Conservation (phyloP, 306 rosid species). For the Vicia sativa region DNA sequence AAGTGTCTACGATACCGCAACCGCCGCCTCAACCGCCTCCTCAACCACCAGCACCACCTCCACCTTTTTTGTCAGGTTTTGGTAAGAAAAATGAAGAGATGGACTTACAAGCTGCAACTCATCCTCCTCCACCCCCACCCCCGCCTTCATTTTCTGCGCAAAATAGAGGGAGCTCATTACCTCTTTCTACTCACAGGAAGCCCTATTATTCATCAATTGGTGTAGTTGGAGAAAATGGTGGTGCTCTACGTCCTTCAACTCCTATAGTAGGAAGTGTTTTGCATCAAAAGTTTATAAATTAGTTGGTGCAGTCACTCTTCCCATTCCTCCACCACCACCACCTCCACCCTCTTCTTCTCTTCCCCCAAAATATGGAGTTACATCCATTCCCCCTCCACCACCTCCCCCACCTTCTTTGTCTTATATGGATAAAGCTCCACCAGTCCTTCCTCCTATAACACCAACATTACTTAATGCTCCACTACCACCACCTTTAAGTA, state of each 20-base stretch:
- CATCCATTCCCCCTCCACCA: conserved; percentile 7
- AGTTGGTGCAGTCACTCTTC: conserved; percentile 27
- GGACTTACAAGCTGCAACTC: conserved; percentile 19
- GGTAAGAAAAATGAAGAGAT: conserved; percentile 23
- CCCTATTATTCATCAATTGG: conserved; percentile 39
- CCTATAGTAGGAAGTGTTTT: conserved; percentile 23
- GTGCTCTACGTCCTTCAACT: conserved; percentile 33
- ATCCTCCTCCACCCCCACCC: conserved; percentile 41
- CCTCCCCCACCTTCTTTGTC: conserved; percentile 24
- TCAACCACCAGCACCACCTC: conserved; percentile 29
- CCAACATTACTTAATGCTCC: conserved; percentile 33
- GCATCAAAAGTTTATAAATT: conserved; percentile 34
- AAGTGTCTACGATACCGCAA: conserved; percentile 31
- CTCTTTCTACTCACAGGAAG: conserved; percentile 44
- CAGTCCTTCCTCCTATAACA: conserved; percentile 35
- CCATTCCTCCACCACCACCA: conserved; percentile 9
- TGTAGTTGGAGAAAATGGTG: conserved; percentile 19
- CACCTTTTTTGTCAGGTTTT: conserved; percentile 18
- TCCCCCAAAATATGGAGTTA: conserved; percentile 27
- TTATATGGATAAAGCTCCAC: conserved; percentile 28
- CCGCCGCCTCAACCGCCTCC: conserved; percentile 32
- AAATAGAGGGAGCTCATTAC: conserved; percentile 14
- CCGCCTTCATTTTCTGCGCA: conserved; percentile 36
- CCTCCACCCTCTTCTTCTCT: background rate
- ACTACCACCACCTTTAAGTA: conserved; percentile 34